Evolutionary conservation across 2,329 filamentous ascomycete species (phyloP), one percentile per base, ranked within the genome.

Genomic region (Albophoma yamanashiensis): DNA sequence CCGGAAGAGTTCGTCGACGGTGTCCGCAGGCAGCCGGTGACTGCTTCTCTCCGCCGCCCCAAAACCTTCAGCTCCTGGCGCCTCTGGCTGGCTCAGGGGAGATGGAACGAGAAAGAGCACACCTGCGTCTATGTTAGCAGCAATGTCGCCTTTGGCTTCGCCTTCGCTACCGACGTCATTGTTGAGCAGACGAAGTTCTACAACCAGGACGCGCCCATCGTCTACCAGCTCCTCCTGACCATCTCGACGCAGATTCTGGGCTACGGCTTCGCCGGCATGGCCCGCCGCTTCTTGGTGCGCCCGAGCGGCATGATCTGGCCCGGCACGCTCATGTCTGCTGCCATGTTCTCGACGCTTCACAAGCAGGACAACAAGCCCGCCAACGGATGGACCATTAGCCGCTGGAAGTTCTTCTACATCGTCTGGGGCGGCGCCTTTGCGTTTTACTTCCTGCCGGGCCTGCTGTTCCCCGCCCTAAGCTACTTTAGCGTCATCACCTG

Each of bases 291-390:
- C 70, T 80, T 96, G 5, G 91, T 96, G 36, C 85, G 90, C 34
- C 91, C 91, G 0, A 89, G 89, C 63, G 89, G 89, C 61, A 95
- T 96, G 89, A 91, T 96, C 56, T 96, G 91, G 91, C 91, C 91
- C 1, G 88, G 89, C 27, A 95, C 91, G 0, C 78, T 96, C 57
- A 92, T 93, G 81, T 93, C 91, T 25, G 91, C 90, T 0, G 88
- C 91, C 67, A 92, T 96, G 89, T 94, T 96, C 67, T 88, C 86
- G 4, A 93, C 90, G 0, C 79, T 96, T 57, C 91, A 96, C 73
- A 92, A 88, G 67, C 86, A 91, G 62, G 87, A 92, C 68, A 95
- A 94, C 71, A 89, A 88, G 66, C 82, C 85, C 42, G 91, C 89
- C 25, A 87, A 91, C 71, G 89, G 91, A 40, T 95, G 91, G 91